Conservation (phyloP, 495 filamentous ascomycete species). For the Cercophora sp. region DNA sequence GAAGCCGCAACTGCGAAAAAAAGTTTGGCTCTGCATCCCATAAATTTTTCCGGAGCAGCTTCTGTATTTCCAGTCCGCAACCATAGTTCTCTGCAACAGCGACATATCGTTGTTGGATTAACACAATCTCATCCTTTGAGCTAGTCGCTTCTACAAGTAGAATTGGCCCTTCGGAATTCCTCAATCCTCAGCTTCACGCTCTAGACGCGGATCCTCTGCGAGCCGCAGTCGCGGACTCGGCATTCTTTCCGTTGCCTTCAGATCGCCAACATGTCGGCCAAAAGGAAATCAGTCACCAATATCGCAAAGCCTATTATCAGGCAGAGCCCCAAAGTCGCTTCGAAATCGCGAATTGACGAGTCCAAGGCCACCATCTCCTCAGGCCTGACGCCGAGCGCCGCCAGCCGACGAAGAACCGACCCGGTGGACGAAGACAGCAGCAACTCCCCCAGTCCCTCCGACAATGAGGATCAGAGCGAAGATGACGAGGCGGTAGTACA, state of each 20-base stretch:
- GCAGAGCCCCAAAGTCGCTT: constrained; percentile 56
- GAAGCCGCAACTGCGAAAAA: constrained; percentile 9
- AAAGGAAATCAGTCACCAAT: constrained; percentile 46
- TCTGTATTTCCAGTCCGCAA: neutral
- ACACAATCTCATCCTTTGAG: neutral
- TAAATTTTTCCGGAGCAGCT: constrained; percentile 18
- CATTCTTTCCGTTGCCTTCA: neutral
- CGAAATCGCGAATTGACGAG: constrained; percentile 69
- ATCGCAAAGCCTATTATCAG: constrained; percentile 48
- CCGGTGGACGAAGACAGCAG: constrained; percentile 55
- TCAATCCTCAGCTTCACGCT: no score
- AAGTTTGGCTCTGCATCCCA: no score
- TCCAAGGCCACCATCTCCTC: constrained; percentile 60
- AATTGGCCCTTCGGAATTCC: no score
- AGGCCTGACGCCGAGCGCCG: constrained; percentile 17
- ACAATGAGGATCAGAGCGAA: constrained; percentile 25
- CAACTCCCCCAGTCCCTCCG: constrained; percentile 34
- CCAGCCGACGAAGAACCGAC: constrained; percentile 25
- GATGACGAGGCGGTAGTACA: constrained; percentile 18
- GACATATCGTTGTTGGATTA: no score
- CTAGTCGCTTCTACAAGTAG: no score
- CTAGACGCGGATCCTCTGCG: no score
- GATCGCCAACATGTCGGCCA: constrained; percentile 44
- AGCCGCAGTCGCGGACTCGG: neutral
- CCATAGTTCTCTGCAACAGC: no score